Base-by-base conservation (phyloP, 768 basidiomycete genomes). In the button mushroom (Agaricus bisporus) region DNA sequence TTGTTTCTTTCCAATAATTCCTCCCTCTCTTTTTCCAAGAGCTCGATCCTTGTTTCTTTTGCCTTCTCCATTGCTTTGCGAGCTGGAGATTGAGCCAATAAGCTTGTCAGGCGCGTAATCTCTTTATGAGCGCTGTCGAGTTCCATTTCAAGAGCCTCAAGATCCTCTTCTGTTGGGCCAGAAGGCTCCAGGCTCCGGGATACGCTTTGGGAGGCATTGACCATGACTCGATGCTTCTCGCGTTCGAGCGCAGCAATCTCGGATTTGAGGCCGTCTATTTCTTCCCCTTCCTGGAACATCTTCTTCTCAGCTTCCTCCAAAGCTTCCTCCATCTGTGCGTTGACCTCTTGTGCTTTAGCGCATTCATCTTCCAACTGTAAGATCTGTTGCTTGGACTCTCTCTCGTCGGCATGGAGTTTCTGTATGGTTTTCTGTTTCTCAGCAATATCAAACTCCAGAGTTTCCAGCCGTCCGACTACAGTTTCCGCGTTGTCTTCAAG, bases 71-170 rank as follows among this genome's bases (percentile, higher is more conserved):
- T 80, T 0, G 91, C 88, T 60, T 85, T 86, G 11, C 84, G 78
- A 50, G 83, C 84, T 14, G 86, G 88, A 17, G 85, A 89, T 57
- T 88, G 85, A 28, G 76, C 77, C 41, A 92, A 71, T 29, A 87
- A 62, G 0, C 80, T 75, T n/a, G 76, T 79, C 41, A 94, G 70
- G 37, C 80, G 77, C 0, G 83, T 85, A 54, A 91, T 85, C 65
- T 92, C 88, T 61, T 70, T 80, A 63, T 90, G 75, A 0, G 91
- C 90, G 0, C 80, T 76, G 53, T 90, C 87, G 41, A 94, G 77
- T 60, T 92, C 90, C 2, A 73, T 72, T 64, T 93, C 89, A 48
- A 94, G 72, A 0, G 73, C 78, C 54, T 84, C 83, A 25, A 81
- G 66, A 18, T 90, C 88, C 26, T 76, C 73, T 32, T 82, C 78